These are phyloP conservation scores for Silene coronaria DNA, from an alignment of 179 eudicot species.

Conservation along the genomic window DNA sequence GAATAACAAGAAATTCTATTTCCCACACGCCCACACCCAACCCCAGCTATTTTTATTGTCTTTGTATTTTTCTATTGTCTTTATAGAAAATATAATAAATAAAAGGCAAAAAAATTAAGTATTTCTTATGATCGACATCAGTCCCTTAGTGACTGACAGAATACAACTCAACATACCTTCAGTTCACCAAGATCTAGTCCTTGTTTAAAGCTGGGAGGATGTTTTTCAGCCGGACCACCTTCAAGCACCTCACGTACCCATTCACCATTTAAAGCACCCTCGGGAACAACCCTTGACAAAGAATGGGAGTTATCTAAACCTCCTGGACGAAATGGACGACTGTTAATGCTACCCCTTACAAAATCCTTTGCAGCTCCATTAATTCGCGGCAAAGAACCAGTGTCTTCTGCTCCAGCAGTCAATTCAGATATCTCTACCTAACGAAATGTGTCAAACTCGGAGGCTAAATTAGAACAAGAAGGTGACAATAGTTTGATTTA, in stretches of 20 bases:
- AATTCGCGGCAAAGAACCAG: conserved; percentile 78
- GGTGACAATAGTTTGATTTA: neutral
- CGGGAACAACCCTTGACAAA: conserved; percentile 57
- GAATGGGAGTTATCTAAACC: conserved; percentile 74
- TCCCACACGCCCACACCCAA: neutral
- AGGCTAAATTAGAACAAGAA: conserved; percentile 10
- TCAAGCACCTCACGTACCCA: conserved; percentile 76
- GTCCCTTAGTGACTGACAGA: neutral
- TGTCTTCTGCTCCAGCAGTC: conserved; percentile 54
- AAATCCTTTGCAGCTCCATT: conserved; percentile 88
- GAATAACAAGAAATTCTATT: neutral
- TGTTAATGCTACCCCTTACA: conserved; percentile 82
- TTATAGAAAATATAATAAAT: neutral
- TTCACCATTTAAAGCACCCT: conserved; percentile 77
- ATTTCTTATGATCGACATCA: neutral
- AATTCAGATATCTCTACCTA: conserved; percentile 82
- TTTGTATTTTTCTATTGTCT: no score
- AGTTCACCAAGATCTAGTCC: conserved; percentile 81
- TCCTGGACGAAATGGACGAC: conserved; percentile 95
- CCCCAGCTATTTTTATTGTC: neutral
- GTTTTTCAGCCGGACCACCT: conserved; percentile 59
- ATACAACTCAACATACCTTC: conserved; percentile 38
- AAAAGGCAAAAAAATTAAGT: neutral
- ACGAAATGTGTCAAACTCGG: conserved; percentile 14
- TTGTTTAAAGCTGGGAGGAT: conserved; percentile 78